phyloP scores from a whole-genome alignment of 164 flowering plant species.

The Buxus sempervirens region DNA sequence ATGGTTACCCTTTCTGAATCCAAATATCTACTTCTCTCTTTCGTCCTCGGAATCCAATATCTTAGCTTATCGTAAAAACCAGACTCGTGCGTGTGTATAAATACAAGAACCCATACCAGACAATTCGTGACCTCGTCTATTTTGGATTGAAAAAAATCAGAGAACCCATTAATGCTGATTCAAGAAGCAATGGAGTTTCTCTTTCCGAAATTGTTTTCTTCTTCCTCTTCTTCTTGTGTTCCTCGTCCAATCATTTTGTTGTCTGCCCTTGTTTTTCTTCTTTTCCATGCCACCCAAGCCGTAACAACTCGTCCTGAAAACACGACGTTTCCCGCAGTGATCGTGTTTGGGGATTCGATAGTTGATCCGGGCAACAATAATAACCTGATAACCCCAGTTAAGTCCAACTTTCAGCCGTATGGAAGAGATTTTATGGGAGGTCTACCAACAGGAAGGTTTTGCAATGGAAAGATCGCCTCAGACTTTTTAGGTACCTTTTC shows the following conservation, averaged over 20 bases:
- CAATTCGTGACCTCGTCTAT: too few species aligned
- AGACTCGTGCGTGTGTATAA: too few species aligned
- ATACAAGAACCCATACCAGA: too few species aligned
- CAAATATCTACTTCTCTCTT: too few species aligned
- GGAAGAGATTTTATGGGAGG: slow-evolving; percentile 65
- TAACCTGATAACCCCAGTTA: slow-evolving; percentile 44
- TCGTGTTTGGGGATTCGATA: slow-evolving; percentile 72
- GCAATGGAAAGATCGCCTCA: slow-evolving; percentile 73
- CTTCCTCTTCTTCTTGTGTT: too few species aligned
- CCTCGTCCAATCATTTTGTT: neutral
- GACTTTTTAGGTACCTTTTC: slow-evolving; percentile 52
- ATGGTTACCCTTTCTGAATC: too few species aligned
- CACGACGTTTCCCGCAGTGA: slow-evolving; percentile 47
- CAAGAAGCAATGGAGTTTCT: too few species aligned
- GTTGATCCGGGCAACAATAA: slow-evolving; percentile 83
- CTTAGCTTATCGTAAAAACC: too few species aligned
- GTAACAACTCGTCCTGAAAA: neutral
- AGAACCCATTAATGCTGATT: too few species aligned
- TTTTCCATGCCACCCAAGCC: neutral
- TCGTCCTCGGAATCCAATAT: too few species aligned
- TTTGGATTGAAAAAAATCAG: too few species aligned
- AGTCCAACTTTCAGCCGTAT: slow-evolving; percentile 66
- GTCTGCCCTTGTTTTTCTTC: neutral
- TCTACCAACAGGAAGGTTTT: slow-evolving; percentile 70
- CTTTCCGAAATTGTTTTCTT: too few species aligned